Evolutionary conservation across 805 yeast species (phyloP), one percentile per base, ranked within the genome.

Genomic region (Kurtzmaniella cleridarum): DNA sequence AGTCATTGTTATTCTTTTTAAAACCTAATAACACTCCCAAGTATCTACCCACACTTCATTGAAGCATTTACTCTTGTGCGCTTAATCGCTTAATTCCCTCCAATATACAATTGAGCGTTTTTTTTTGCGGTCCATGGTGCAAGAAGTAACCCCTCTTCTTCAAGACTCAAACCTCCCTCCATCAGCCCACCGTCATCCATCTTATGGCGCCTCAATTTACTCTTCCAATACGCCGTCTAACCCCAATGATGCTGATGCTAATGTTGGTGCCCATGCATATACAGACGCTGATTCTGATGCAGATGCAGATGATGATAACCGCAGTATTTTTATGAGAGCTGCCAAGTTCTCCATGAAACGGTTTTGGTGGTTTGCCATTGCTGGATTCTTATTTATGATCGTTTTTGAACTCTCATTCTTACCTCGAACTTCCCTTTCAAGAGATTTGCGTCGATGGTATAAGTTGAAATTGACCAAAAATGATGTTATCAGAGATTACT

Each of bases 371-470:
- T 68, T 71, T 43, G 61, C 71, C 34, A 53, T 65, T 0, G 53
- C 77, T 16, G 84, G 86, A 1, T 43, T 78, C 2, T 38, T 70
- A 2, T 76, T 79, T 34, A 59, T 79, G 27, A 51, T 77, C 12
- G 66, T 75, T 2, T 78, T 84, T 53, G 76, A 84, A 30, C 64
- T 86, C 36, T 76, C 82, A 0, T 89, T 89, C 55, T 66, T 88
- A 12, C 96, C 96, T 2, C 60, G 96, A 41, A 86, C 97, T 1
- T 85, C 95, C 2, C 64, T 87, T 14, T 78, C 84, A 36, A 66
- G 95, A 46, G 96, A 90, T 58, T 77, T 84, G 50, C 73, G 91
- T 49, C 64, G 96, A 36, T 57, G 86, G 46, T 86, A 87, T 59
- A 79, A 81, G 26, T 71, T 79, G 27, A 73, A 66, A 38, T 54